phyloP scores from a whole-genome alignment of 2,329 filamentous ascomycete species.

The Chaetomiaceae sp. region DNA sequence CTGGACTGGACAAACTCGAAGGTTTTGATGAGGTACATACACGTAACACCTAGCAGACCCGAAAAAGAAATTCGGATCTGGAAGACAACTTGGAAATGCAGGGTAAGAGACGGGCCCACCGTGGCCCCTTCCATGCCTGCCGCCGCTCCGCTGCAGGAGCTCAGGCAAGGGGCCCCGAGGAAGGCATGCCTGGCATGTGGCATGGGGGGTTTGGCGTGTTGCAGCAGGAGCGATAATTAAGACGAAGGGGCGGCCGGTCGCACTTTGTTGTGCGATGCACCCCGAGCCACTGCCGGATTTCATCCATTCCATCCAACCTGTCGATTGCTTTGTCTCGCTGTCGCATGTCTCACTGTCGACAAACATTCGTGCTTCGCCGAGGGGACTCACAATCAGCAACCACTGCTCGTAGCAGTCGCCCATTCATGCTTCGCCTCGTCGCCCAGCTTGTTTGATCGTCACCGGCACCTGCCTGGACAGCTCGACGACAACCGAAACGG shows the following conservation, averaged over 20 bases:
- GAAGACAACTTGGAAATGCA: not conserved
- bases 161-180: not conserved
- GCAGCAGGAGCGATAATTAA: constrained; percentile 8
- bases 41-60: too few relatives aligned
- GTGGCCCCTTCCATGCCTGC: not conserved
- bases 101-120: not conserved
- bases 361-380: not conserved
- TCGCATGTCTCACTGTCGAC: constrained; percentile 1
- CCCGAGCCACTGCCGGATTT: not conserved
- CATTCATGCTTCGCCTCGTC: not conserved
- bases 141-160: constrained; percentile 1
- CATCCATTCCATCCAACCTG: constrained; percentile 1
- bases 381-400: not conserved
- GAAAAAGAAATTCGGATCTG: constrained; percentile 1
- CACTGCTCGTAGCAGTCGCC: not conserved
- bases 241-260: not conserved
- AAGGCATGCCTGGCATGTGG: not conserved
- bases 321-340: not conserved
- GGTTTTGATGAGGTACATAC: too few relatives aligned
- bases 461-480: not conserved
- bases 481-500: not conserved
- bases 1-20: too few relatives aligned
- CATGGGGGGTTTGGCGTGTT: constrained; percentile 2
- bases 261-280: constrained; percentile 2
- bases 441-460: not conserved